Evolutionary conservation across 192 early-diverging fungal genomes (phyloP), one percentile per base, ranked within the genome.

Genomic region (Cladochytrium replicatum): DNA sequence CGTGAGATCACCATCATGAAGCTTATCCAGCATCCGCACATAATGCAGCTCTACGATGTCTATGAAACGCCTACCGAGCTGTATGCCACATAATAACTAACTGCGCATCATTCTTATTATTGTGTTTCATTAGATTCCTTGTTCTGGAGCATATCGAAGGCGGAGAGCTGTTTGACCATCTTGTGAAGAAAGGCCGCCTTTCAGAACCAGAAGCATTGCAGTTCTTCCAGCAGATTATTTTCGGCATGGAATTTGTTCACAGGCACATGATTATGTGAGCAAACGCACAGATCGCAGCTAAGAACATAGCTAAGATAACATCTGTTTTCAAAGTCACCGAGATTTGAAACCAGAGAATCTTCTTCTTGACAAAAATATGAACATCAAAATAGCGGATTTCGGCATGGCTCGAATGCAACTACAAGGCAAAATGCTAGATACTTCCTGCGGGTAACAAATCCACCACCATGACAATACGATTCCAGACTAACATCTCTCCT

Each of bases 321-420:
- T 29, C 8, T 29, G 19, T 9, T 51, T 23, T 28, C 0, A 13
- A 21, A 78, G 74, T 51, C 74, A 77, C 32, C 60, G 74, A 1
- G 77, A 80, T 64, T 46, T 80, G 13, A 80, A 80, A 30, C 77
- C 75, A 27, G 75, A 78, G 56, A 75, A 75, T 54, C 69, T 99
- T 19, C 73, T 99, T 38, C 72, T 99, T 34, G 92, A 97, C 66
- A 78, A 83, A 6, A 82, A 88, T 50, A 72, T 81, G 58, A 94
- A 91, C 61, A 86, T 99, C 31, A 99, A 99, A 60, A 87, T 99
- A 41, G 93, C 93, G 0, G 95, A 99, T 66, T 99, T 99, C 65
- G 95, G 95, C 3, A 75, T 99, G 56, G 93, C 95, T 3, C 91
- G 52, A 17, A 43, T 77, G 34, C 67, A 70, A 43, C 58, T 74